These are phyloP conservation scores for Leucosporidium yakuticum DNA, from an alignment of 768 basidiomycete species.

Conservation along the genomic window DNA sequence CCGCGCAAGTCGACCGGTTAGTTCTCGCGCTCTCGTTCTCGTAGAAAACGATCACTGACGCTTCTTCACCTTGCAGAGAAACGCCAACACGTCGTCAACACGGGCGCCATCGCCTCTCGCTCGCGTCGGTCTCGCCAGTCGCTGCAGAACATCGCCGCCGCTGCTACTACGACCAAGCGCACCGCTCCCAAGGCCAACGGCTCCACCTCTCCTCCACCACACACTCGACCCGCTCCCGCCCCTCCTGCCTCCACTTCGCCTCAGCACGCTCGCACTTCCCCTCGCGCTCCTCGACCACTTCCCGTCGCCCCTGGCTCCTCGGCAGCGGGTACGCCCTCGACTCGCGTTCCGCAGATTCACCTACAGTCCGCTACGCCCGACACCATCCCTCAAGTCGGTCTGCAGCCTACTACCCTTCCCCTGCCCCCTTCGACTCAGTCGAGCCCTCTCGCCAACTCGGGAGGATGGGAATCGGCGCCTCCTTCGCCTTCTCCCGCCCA, in stretches of 20 bases:
- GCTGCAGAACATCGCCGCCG: constrained; percentile 35
- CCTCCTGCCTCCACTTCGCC: neutral
- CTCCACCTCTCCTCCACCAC: neutral
- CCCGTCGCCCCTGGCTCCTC: neutral
- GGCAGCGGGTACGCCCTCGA: neutral
- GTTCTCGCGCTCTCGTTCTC: neutral
- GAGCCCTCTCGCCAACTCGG: constrained; percentile 8
- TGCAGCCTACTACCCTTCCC: neutral
- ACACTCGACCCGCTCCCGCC: constrained; percentile 18
- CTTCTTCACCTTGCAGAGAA: neutral
- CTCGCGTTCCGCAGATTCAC: constrained; percentile 36
- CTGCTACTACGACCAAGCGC: neutral
- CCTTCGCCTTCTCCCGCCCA: constrained; percentile 23
- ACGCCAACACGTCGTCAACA: constrained; percentile 28
- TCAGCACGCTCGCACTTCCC: neutral
- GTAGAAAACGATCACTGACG: no score
- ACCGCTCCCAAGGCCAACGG: constrained; percentile 1
- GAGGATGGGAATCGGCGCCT: constrained; percentile 26
- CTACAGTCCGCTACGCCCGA: constrained; percentile 39
- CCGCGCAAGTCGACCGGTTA: constrained; percentile 15
- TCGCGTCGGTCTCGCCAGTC: constrained; percentile 33
- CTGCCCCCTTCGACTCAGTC: no score
- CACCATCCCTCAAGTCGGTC: neutral
- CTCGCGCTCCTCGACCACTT: constrained; percentile 12
- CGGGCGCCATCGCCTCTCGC: constrained; percentile 29